Conservation (phyloP, 192 early-diverging fungal species). For the Coemansia guatemalensis region DNA sequence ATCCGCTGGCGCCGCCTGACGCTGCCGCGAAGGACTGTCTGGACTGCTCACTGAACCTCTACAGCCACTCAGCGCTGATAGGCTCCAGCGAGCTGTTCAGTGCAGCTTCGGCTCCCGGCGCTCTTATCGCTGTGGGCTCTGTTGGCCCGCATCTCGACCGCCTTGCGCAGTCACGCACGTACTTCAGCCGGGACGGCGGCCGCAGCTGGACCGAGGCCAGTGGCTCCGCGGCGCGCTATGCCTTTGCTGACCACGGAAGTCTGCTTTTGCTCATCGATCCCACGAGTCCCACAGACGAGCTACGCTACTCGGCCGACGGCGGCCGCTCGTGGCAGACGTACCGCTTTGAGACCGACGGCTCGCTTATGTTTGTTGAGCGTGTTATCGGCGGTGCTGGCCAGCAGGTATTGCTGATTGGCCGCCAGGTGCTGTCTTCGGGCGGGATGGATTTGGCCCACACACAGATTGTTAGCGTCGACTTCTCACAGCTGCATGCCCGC, state of each 20-base stretch:
- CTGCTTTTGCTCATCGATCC: constrained; percentile 77
- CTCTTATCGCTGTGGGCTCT: constrained; percentile 90
- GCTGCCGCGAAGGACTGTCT: constrained; percentile 27
- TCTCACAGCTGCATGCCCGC: constrained; percentile 44
- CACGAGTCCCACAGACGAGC: constrained; percentile 62
- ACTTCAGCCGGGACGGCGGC: constrained; percentile 83
- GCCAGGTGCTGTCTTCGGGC: constrained; percentile 37
- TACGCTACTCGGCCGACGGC: constrained; percentile 76
- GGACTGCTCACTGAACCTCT: constrained; percentile 79
- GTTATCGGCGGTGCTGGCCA: constrained; percentile 68
- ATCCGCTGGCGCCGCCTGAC: constrained; percentile 56
- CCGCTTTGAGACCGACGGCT: constrained; percentile 43
- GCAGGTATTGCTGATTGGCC: constrained; percentile 73
- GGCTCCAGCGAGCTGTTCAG: constrained; percentile 65
- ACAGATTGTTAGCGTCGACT: constrained; percentile 61
- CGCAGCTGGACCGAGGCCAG: constrained; percentile 76
- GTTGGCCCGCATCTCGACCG: constrained; percentile 66
- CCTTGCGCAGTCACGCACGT: constrained; percentile 69
- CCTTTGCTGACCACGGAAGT: constrained; percentile 91
- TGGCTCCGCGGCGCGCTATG: constrained; percentile 66
- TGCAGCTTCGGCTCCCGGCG: constrained; percentile 68
- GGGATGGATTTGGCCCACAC: constrained; percentile 25
- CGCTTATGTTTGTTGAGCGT: constrained; percentile 55
- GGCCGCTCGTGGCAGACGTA: constrained; percentile 72
- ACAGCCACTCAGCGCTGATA: constrained; percentile 63